Evolutionary conservation across 192 early-diverging fungal species (phyloP).

Genomic region (Backusella liffmaniae): DNA sequence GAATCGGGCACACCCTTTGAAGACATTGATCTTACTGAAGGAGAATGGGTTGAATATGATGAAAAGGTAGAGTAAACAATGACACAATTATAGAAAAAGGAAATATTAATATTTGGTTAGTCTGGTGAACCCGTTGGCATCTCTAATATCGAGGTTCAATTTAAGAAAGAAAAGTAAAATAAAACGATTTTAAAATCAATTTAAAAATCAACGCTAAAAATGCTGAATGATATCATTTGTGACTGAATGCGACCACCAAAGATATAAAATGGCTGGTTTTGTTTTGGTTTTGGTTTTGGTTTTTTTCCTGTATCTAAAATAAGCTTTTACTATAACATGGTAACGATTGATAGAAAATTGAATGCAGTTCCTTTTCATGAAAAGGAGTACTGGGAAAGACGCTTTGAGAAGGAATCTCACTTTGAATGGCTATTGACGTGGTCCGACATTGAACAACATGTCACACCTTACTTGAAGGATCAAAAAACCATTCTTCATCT

Average conservation of each 20-base stretch:
- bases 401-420: constrained; percentile 29
- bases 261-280: not conserved
- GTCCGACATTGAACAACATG: not conserved
- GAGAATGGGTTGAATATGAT: constrained; percentile 91
- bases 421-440: constrained; percentile 37
- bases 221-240: not conserved
- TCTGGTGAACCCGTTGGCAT: constrained; percentile 64
- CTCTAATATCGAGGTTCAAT: constrained; percentile 53
- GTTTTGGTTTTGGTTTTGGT: not conserved
- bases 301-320: not conserved
- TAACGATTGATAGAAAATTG: not conserved
- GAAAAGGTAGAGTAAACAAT: constrained; percentile 55
- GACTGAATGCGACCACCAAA: not conserved
- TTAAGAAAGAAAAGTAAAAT: constrained; percentile 55
- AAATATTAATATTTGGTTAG: constrained; percentile 28
- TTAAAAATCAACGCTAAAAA: not conserved
- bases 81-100: not conserved
- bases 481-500: constrained; percentile 13
- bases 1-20: constrained; percentile 72
- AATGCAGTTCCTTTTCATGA: constrained; percentile 24
- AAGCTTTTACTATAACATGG: not conserved
- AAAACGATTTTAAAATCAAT: not conserved
- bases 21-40: constrained; percentile 77
- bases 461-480: constrained; percentile 10
- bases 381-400: constrained; percentile 34